Conservation (phyloP, 306 rosid species). For the Cucurbita ficifolia region DNA sequence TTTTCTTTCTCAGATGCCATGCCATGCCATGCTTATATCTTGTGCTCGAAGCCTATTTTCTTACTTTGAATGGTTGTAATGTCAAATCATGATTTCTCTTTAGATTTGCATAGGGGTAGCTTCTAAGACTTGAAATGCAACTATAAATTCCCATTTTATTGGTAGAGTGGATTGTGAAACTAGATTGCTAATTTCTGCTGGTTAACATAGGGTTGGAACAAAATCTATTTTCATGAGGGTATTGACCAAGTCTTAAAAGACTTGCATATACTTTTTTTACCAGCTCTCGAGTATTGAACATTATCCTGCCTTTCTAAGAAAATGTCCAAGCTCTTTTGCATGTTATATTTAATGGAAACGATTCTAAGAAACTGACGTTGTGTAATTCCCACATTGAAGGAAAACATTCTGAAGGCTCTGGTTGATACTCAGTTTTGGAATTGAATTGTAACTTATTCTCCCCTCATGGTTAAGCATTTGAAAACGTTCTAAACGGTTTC, state of each 20-base stretch:
- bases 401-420: neutral
- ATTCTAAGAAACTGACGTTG: neutral
- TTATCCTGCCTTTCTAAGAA: neutral
- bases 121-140: neutral
- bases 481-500: neutral
- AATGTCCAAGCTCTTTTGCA: neutral
- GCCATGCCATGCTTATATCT: neutral
- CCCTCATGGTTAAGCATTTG: neutral
- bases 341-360: neutral
- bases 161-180: neutral
- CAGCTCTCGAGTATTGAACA: neutral
- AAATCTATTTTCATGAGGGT: neutral
- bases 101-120: neutral
- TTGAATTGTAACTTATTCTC: neutral
- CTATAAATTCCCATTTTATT: neutral
- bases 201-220: neutral
- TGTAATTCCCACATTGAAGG: slow-evolving; percentile 3
- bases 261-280: neutral
- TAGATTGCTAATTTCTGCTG: neutral
- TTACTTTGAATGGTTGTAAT: neutral
- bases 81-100: neutral
- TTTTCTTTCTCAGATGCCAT: neutral
- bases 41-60: neutral
- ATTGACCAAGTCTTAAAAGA: neutral
- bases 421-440: neutral